Evolutionary conservation across 352 stramenopile species (phyloP).

Genomic region (Globisporangium abappressorium): DNA sequence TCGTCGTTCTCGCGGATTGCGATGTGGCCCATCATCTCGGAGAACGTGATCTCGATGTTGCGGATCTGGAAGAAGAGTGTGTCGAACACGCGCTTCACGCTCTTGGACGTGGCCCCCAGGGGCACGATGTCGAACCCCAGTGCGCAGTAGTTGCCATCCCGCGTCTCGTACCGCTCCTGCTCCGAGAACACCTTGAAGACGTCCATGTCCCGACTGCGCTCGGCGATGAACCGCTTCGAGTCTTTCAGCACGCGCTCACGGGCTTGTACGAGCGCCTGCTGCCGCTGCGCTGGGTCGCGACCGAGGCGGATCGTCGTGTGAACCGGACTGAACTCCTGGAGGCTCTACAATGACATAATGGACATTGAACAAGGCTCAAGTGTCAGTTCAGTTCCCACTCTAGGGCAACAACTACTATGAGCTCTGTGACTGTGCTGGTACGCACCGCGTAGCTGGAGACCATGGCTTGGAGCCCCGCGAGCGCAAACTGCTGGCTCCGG

Average conservation of each 20-base stretch:
- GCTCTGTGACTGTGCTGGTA: no score
- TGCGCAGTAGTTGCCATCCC: conserved; percentile 30
- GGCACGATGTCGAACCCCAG: conserved; percentile 35
- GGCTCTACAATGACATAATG: conserved; percentile 14
- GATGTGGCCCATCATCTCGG: conserved; percentile 45
- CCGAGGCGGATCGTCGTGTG: conserved; percentile 33
- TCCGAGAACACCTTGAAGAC: conserved; percentile 28
- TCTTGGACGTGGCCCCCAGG: conserved; percentile 16
- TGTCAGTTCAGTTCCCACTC: no score
- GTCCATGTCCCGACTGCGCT: conserved; percentile 28
- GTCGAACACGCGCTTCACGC: conserved; percentile 52
- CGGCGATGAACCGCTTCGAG: conserved; percentile 26
- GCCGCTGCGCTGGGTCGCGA: conserved; percentile 23
- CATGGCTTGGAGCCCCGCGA: conserved; percentile 13
- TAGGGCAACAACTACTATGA: no score
- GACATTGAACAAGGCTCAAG: background rate
- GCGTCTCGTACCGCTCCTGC: conserved; percentile 35
- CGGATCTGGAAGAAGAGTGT: conserved; percentile 31
- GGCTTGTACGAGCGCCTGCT: conserved; percentile 22
- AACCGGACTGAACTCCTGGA: conserved; percentile 34
- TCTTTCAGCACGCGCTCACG: conserved; percentile 22
- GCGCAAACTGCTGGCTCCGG: conserved; percentile 11
- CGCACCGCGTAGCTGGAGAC: conserved; percentile 12
- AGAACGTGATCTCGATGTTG: conserved; percentile 52
- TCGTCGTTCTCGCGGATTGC: conserved; percentile 49